Evolutionary conservation across 352 stramenopile species (phyloP).

Genomic region (Pythium dissotocum): DNA sequence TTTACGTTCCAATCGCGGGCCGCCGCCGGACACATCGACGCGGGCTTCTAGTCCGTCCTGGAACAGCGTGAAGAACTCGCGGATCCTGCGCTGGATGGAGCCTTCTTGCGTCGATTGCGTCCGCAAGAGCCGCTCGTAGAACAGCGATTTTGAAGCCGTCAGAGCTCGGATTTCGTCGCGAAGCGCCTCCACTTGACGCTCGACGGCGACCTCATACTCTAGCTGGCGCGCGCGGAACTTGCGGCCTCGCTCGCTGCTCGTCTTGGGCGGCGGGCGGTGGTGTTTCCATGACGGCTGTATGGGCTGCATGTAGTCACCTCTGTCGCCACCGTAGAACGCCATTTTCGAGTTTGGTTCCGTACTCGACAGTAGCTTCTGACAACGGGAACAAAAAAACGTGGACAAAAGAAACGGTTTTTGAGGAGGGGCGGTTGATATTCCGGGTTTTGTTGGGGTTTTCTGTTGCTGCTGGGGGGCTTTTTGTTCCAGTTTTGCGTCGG

Average conservation of each 20-base stretch:
- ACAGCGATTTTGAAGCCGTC: background rate
- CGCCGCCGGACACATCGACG: background rate
- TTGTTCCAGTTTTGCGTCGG: background rate
- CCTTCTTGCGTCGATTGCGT: background rate
- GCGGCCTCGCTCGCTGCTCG: slow-evolving; percentile 20
- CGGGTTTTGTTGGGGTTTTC: background rate
- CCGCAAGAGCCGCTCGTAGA: slow-evolving; percentile 4
- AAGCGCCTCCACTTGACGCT: background rate
- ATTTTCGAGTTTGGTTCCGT: background rate
- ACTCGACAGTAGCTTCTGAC: too few species aligned
- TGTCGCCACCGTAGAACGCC: background rate
- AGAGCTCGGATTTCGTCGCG: slow-evolving; percentile 3
- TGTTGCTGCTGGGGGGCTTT: background rate
- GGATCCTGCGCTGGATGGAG: slow-evolving; percentile 5
- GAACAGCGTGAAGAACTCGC: slow-evolving; percentile 13
- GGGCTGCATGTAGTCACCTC: background rate
- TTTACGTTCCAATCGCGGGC: background rate
- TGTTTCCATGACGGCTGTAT: background rate
- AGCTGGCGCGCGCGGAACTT: slow-evolving; percentile 26
- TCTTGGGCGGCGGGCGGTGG: slow-evolving; percentile 2
- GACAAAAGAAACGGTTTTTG: background rate
- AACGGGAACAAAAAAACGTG: background rate
- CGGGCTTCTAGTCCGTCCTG: slow-evolving; percentile 7
- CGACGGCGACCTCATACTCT: slow-evolving; percentile 1
- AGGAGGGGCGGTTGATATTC: background rate